phyloP scores from a whole-genome alignment of 192 early-diverging fungal genomes.

The Backusella westeae region DNA sequence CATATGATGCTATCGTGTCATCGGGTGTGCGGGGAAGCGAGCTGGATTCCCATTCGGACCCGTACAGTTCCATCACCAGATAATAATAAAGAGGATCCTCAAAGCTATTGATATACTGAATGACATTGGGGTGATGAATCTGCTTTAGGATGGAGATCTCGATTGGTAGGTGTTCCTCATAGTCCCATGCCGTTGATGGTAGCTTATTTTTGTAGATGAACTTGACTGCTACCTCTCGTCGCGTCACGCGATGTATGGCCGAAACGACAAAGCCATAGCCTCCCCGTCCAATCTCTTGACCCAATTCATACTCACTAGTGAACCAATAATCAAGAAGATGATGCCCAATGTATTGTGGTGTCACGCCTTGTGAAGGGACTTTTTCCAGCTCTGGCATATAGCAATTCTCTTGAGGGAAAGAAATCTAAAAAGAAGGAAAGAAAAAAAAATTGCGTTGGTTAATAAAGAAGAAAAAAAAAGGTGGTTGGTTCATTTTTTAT shows the following conservation, averaged over 20 bases:
- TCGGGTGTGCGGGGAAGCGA: background rate
- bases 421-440: background rate
- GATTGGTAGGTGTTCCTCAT: constrained; percentile 45
- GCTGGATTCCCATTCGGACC: constrained; percentile 14
- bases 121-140: constrained; percentile 58
- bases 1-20: background rate
- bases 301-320: constrained; percentile 33
- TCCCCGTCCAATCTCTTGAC: constrained; percentile 58
- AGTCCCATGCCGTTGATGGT: constrained; percentile 5
- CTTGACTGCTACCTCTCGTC: constrained; percentile 66
- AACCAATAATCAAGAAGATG: background rate
- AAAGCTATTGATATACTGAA: constrained; percentile 51
- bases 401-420: background rate
- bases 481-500: background rate
- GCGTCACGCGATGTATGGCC: constrained; percentile 48
- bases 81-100: constrained; percentile 47
- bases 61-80: constrained; percentile 57
- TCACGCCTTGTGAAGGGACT: background rate
- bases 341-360: background rate
- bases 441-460: background rate
- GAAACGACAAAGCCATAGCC: constrained; percentile 67
- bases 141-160: constrained; percentile 49
- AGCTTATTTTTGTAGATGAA: constrained; percentile 61
- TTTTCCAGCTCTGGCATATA: background rate
- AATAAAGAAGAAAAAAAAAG: background rate